These are phyloP conservation scores for Pneumocystis murina DNA, from an alignment of 1,139 yeast species.

Conservation along the genomic window DNA sequence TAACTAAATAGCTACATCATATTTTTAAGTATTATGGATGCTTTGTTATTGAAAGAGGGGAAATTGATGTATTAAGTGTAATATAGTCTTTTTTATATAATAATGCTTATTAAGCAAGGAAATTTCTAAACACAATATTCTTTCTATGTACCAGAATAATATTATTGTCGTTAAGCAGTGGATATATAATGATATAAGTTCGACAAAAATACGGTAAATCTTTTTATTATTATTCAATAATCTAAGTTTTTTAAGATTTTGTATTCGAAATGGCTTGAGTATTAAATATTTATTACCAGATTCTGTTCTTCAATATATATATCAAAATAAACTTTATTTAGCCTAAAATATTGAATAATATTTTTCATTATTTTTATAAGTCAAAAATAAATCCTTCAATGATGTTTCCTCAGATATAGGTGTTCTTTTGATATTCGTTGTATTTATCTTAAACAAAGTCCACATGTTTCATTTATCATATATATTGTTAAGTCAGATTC, in stretches of 20 bases:
- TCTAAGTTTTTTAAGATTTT: constrained; percentile 27
- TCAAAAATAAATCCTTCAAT: constrained; percentile 19
- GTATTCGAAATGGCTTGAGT: constrained; percentile 87
- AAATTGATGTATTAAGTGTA: constrained; percentile 86
- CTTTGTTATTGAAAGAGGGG: constrained; percentile 89
- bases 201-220: constrained; percentile 63
- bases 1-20: constrained; percentile 39
- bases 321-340: constrained; percentile 73
- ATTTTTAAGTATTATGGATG: constrained; percentile 93
- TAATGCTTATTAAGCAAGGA: constrained; percentile 35
- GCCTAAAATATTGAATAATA: constrained; percentile 86
- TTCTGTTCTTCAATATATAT: constrained; percentile 84
- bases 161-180: constrained; percentile 88
- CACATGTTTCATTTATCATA: neutral
- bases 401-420: neutral
- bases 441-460: neutral
- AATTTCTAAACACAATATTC: neutral
- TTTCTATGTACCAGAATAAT: constrained; percentile 33
- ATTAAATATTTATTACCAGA: constrained; percentile 90
- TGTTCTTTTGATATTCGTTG: neutral
- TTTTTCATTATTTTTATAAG: constrained; percentile 16
- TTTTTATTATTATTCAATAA: neutral
- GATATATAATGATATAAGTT: constrained; percentile 87
- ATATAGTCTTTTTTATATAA: constrained; percentile 84
- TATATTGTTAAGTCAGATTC: neutral